Conservation (phyloP, 768 basidiomycete genomes). For the Phaeotremella skinneri region DNA sequence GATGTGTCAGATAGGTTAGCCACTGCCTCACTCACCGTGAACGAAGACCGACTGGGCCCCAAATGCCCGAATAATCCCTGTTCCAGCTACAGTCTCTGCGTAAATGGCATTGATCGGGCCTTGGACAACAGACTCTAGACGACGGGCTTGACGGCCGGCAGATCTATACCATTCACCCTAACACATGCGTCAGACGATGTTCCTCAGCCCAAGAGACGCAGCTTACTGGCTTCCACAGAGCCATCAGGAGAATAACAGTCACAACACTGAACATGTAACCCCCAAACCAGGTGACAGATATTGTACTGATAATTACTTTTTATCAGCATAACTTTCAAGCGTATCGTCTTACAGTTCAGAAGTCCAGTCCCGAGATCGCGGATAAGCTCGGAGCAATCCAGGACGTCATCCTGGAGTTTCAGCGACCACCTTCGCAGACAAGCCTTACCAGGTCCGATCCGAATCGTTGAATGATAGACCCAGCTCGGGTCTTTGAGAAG, state of each 20-base stretch:
- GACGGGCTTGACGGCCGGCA: conserved; percentile 25
- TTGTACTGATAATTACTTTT: conserved; percentile 24
- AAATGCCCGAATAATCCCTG: conserved; percentile 42
- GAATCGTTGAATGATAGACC: conserved; percentile 44
- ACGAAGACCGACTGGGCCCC: conserved; percentile 33
- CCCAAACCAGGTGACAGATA: conserved; percentile 25
- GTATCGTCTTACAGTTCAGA: conserved; percentile 18
- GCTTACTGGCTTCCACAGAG: conserved; percentile 33
- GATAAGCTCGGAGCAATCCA: conserved; percentile 24
- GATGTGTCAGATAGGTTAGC: neutral
- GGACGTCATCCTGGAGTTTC: conserved; percentile 16
- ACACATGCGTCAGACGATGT: neutral
- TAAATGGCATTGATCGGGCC: conserved; percentile 42
- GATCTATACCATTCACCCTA: conserved; percentile 31
- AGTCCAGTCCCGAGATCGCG: conserved; percentile 7
- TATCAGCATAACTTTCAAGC: neutral
- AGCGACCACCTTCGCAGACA: neutral
- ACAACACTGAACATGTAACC: conserved; percentile 26
- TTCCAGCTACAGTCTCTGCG: conserved; percentile 40
- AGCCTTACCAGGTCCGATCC: conserved; percentile 34
- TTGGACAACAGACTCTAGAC: conserved; percentile 28
- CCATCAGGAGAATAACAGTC: conserved; percentile 11
- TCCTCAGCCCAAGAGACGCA: neutral
- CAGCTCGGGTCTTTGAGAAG: conserved; percentile 36
- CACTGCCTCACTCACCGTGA: conserved; percentile 13